Percentiles rank a stretch among this genome's conserved stretches.
Evolutionary conservation across 163 green algal species (phyloP).

Genomic region (Scenedesmus sp.): DNA sequence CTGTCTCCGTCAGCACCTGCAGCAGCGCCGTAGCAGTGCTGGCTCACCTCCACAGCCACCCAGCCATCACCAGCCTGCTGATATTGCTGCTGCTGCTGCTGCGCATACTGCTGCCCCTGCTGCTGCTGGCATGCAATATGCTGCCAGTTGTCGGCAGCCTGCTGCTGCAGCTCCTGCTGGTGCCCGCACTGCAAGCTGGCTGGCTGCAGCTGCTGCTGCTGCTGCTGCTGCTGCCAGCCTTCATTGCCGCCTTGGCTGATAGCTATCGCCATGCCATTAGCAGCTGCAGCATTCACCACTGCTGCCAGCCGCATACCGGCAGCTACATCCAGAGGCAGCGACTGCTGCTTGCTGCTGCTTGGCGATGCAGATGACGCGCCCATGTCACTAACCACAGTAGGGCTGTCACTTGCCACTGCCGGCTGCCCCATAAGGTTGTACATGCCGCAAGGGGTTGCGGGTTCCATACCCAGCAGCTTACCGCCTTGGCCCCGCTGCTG

Average conservation of each 20-base stretch:
- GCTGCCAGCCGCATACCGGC: constrained; percentile 1
- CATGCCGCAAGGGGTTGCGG: constrained; percentile 38
- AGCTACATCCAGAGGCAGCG: not conserved
- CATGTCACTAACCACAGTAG: constrained; percentile 26
- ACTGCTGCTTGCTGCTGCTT: constrained; percentile 40
- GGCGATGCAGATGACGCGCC: constrained; percentile 15
- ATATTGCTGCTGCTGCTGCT: not conserved
- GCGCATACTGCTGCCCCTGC: not conserved
- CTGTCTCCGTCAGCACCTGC: not conserved
- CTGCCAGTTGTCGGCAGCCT: not conserved
- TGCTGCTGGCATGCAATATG: not conserved
- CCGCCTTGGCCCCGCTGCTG: not conserved
- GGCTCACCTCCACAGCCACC: constrained; percentile 7
- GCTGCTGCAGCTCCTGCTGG: constrained; percentile 37
- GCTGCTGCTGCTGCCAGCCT: constrained; percentile 38
- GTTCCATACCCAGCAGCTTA: constrained; percentile 25
- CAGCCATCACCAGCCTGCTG: not conserved
- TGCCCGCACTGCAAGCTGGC: not conserved
- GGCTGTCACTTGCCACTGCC: not conserved
- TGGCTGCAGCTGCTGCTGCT: constrained; percentile 42
- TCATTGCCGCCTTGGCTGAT: not conserved
- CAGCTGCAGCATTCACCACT: not conserved
- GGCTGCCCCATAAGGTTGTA: constrained; percentile 23
- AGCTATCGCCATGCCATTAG: not conserved
- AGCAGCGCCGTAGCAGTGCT: not conserved